phyloP scores from a whole-genome alignment of 345 rosid species.

The Pelargonium nanum region DNA sequence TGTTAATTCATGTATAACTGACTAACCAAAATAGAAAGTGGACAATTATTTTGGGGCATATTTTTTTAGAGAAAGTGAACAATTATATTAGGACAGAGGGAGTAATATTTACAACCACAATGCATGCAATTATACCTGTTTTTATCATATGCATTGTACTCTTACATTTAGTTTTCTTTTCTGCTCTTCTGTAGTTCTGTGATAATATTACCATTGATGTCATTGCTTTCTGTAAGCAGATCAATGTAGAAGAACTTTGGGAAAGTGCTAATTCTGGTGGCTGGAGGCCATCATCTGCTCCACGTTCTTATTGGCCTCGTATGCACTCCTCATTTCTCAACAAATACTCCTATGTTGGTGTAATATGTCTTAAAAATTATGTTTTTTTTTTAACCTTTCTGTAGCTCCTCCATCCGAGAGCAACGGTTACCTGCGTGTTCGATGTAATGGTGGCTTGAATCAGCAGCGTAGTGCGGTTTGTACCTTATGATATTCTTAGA shows the following conservation, averaged over 20 bases:
- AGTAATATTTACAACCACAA: no score
- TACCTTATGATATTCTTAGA: constrained; percentile 9
- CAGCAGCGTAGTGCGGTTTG: constrained; percentile 97
- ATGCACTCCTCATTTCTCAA: constrained; percentile 15
- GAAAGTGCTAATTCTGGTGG: constrained; percentile 72
- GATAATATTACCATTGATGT: background rate
- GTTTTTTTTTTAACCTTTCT: constrained; percentile 7
- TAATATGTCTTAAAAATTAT: background rate
- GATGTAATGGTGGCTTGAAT: constrained; percentile 96
- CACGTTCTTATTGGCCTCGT: constrained; percentile 92
- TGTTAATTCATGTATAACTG: no score
- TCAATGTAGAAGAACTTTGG: constrained; percentile 77
- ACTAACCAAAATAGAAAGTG: no score
- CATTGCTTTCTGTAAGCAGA: constrained; percentile 19
- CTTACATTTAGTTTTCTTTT: no score
- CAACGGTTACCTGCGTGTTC: constrained; percentile 90
- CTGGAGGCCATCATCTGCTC: constrained; percentile 98
- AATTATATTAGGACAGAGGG: no score
- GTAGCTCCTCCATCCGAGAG: constrained; percentile 82
- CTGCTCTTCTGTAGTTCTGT: no score
- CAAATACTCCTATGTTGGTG: background rate
- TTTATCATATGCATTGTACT: no score
- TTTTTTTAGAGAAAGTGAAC: no score
- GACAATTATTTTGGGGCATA: no score
- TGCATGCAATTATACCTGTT: no score